These are phyloP conservation scores for Eutypa lata DNA, from an alignment of 2,329 filamentous ascomycete species.

Conservation along the genomic window DNA sequence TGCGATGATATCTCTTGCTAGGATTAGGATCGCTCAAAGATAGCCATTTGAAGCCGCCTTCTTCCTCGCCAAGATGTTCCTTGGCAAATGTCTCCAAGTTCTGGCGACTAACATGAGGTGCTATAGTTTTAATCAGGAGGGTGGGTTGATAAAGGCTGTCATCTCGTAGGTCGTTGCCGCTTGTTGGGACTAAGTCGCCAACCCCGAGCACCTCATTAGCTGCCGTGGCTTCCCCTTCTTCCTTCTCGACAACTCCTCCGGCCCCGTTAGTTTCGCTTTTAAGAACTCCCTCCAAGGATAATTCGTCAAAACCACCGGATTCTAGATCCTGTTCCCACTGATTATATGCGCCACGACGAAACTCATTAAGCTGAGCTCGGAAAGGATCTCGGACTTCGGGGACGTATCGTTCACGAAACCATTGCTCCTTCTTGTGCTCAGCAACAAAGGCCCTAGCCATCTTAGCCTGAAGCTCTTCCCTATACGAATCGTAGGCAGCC, in stretches of 20 bases:
- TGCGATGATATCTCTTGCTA: conserved; percentile 93
- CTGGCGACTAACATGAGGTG: conserved; percentile 88
- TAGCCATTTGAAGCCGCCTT: conserved; percentile 92
- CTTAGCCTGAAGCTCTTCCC: conserved; percentile 66
- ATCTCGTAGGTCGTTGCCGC: conserved; percentile 82
- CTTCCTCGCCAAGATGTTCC: conserved; percentile 85
- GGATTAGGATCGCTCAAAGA: conserved; percentile 96
- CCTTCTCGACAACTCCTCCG: conserved; percentile 84
- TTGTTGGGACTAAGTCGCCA: conserved; percentile 80
- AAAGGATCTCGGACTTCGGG: conserved; percentile 76
- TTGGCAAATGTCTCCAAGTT: conserved; percentile 95
- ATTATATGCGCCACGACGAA: conserved; percentile 72
- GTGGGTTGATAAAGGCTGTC: conserved; percentile 87
- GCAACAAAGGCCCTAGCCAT: conserved; percentile 89
- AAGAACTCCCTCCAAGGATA: conserved; percentile 88
- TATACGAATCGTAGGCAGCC: conserved; percentile 63
- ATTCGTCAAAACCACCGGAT: conserved; percentile 85
- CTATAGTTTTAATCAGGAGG: conserved; percentile 95
- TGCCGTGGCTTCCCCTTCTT: conserved; percentile 90
- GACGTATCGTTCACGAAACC: conserved; percentile 95
- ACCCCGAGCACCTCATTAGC: conserved; percentile 91
- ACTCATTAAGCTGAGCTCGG: conserved; percentile 72
- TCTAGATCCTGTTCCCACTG: conserved; percentile 91
- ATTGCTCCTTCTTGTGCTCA: conserved; percentile 92
- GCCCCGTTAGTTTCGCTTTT: conserved; percentile 88